A percentile compares a stretch with the other conserved stretches of the same genome.
phyloP scores from a whole-genome alignment of 1,284 basidiomycete species.

The Melampsora americana region DNA sequence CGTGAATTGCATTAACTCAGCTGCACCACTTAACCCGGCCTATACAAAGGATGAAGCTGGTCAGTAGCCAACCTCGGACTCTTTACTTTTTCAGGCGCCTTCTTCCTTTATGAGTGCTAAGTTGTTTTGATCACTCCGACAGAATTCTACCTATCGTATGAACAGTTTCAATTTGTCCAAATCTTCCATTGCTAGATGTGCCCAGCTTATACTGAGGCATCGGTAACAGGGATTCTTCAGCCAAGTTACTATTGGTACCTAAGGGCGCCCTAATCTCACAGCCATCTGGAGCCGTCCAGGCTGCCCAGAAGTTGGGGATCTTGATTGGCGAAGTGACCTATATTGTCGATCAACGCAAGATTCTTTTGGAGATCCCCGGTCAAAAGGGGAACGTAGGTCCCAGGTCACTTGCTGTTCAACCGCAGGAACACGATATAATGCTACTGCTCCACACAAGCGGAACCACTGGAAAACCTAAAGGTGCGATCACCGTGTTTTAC shows the following conservation, averaged over 20 bases:
- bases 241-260: conserved; percentile 28
- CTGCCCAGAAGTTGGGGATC: conserved; percentile 31
- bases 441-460: conserved; percentile 60
- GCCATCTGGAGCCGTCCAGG: conserved; percentile 27
- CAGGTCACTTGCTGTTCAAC: conserved; percentile 4
- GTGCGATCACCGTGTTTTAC: conserved; percentile 38
- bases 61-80: conserved; percentile 43
- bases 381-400: neutral
- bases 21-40: conserved; percentile 57
- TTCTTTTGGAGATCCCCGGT: conserved; percentile 4
- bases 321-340: conserved; percentile 36
- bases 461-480: conserved; percentile 62
- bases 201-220: neutral
- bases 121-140: neutral
- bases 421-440: conserved; percentile 21
- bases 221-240: conserved; percentile 22
- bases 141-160: conserved; percentile 41
- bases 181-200: neutral
- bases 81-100: neutral
- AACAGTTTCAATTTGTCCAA: neutral
- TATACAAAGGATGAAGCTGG: conserved; percentile 55
- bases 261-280: conserved; percentile 20
- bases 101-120: neutral
- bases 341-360: neutral
- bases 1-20: conserved; percentile 28